Base-by-base conservation (phyloP, 1,139 yeast genomes). In the Yamadazyma triangularis region DNA sequence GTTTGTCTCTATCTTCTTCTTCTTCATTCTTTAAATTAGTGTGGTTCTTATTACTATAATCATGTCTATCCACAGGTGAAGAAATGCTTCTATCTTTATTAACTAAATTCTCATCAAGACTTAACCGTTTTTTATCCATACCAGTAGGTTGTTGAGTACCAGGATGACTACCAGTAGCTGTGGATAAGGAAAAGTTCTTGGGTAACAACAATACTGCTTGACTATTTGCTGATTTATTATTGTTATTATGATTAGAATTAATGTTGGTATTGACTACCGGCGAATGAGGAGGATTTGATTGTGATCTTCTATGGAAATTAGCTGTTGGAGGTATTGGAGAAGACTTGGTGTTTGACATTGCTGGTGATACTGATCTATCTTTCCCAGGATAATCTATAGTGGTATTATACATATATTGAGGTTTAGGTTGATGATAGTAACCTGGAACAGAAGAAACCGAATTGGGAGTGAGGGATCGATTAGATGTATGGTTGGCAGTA, bases 181-280 rank as follows among this genome's bases (percentile, higher is more conserved):
- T 31, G 5, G 47, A 41, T 20, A 41, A 33, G 3, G 73, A 60
- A 38, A 67, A 69, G 41, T 69, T 69, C 44, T 64, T 69, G 1
- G 75, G 75, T 24, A 69, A 49, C 23, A 69, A 51, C 30, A 69
- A 53, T 7, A 69, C 67, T 6, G 73, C 73, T 35, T 59, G 45
- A 20, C 34, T 65, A 9, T 56, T 44, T 29, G 48, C 48, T 42
- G 44, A 6, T 31, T 39, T 44, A 23, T 29, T 26, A 18, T 2
- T 64, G 50, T 20, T 33, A 16, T 6, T 23, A 23, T 9, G 8
- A 7, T 45, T 42, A 4, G 51, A 41, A n/a, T n/a, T n/a, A n/a
- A n/a, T n/a, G n/a, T n/a, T n/a, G n/a, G n/a, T n/a, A 2, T 64
- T 62, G 30, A 49, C 30, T 29, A 33, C 30, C 13, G 64, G 61